Conservation (phyloP, 1,139 yeast species). For the Hemisphaericaspora xylanilytica region DNA sequence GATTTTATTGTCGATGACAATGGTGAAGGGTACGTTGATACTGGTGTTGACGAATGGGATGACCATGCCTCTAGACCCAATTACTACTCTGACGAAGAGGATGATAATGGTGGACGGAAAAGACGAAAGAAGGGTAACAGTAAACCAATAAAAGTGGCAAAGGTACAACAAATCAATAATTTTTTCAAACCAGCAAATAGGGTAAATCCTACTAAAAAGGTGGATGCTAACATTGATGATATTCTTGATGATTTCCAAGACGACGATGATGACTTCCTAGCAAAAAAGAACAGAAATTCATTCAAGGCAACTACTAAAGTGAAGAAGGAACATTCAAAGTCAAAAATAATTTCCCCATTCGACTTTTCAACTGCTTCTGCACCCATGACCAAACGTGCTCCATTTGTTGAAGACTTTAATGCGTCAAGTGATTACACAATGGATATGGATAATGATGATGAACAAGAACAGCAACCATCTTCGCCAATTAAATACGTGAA, state of each 20-base stretch:
- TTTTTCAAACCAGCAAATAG: constrained; percentile 47
- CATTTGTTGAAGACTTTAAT: constrained; percentile 14
- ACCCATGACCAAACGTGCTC: constrained; percentile 9
- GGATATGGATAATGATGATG: constrained; percentile 19
- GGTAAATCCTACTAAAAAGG: constrained; percentile 19
- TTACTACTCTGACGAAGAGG: constrained; percentile 56
- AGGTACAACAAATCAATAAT: constrained; percentile 50
- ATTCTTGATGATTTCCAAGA: constrained; percentile 44
- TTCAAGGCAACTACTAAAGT: constrained; percentile 10
- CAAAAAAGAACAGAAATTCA: constrained; percentile 15
- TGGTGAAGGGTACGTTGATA: constrained; percentile 87
- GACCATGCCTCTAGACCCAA: constrained; percentile 43
- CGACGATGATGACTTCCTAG: constrained; percentile 10
- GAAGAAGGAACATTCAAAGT: constrained; percentile 16
- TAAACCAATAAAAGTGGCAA: constrained; percentile 42
- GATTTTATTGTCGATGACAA: constrained; percentile 94
- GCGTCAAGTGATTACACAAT: constrained; percentile 18
- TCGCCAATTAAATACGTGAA: constrained; percentile 28
- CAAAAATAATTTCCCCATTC: constrained; percentile 16
- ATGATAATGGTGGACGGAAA: constrained; percentile 25
- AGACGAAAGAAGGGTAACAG: constrained; percentile 26
- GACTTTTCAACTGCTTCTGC: constrained; percentile 25
- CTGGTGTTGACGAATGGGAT: constrained; percentile 90
- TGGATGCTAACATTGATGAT: constrained; percentile 44
- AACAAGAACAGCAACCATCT: constrained; percentile 21